Conservation (phyloP, 2,329 filamentous ascomycete genomes). For the Scedosporium boydii region DNA sequence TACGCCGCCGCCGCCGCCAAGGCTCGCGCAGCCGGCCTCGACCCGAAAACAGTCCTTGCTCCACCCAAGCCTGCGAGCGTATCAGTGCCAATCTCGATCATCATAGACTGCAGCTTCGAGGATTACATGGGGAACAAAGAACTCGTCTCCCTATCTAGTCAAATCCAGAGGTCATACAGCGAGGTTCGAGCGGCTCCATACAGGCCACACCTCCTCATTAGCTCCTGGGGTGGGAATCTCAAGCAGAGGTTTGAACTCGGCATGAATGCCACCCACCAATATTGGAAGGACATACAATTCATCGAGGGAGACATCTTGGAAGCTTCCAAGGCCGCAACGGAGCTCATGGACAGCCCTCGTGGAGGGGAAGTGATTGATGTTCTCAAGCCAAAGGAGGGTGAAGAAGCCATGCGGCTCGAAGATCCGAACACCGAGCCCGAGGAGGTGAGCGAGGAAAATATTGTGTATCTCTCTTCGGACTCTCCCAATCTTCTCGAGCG, state of each 20-base stretch:
- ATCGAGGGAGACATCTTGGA: conserved; percentile 64
- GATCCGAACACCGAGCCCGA: conserved; percentile 19
- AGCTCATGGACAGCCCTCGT: conserved; percentile 50
- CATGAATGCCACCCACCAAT: conserved; percentile 58
- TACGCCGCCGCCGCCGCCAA: conserved; percentile 39
- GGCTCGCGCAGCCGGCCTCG: conserved; percentile 30
- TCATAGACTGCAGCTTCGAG: conserved; percentile 91
- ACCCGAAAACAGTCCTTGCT: conserved; percentile 23
- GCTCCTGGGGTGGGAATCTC: conserved; percentile 67
- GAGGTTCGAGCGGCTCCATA: conserved; percentile 67
- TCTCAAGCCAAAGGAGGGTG: conserved; percentile 32
- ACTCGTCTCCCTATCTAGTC: conserved; percentile 68
- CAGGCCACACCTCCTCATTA: conserved; percentile 64
- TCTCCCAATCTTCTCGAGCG: conserved; percentile 76
- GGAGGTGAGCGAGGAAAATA: conserved; percentile 25
- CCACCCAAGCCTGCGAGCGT: conserved; percentile 27
- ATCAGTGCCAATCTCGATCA: conserved; percentile 65
- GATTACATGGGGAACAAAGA: conserved; percentile 82
- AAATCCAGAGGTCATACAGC: conserved; percentile 82
- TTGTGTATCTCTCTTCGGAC: conserved; percentile 88
- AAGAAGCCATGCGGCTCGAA: conserved; percentile 22
- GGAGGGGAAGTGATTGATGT: conserved; percentile 51
- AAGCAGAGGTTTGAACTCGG: conserved; percentile 72
- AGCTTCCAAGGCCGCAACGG: conserved; percentile 55
- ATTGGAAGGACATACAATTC: conserved; percentile 73